Conservation (phyloP, 768 basidiomycete species). For the Auriscalpium orientale region DNA sequence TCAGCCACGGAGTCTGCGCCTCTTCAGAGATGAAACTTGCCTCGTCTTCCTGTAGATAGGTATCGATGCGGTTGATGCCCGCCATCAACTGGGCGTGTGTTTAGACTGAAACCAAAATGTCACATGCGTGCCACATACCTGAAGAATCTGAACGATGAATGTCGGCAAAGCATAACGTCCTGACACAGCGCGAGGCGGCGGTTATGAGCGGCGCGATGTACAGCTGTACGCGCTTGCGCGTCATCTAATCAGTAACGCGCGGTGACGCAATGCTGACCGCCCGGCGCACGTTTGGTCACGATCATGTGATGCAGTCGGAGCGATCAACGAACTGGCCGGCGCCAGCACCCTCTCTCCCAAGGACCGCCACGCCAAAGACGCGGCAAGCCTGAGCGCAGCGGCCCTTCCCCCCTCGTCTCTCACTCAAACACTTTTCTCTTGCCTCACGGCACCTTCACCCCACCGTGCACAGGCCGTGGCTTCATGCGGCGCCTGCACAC, state of each 20-base stretch:
- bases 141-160: slow-evolving; percentile 72
- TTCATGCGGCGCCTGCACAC: no score
- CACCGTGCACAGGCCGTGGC: no score
- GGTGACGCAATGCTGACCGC: no score
- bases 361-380: slow-evolving; percentile 2
- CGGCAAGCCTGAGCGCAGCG: background rate
- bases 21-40: slow-evolving; percentile 52
- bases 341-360: slow-evolving; percentile 17
- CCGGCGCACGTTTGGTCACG: no score
- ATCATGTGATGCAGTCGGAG: no score
- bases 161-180: slow-evolving; percentile 77
- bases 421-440: background rate
- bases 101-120: background rate
- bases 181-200: no score
- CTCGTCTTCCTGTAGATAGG: slow-evolving; percentile 55
- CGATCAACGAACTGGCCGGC: slow-evolving; percentile 29
- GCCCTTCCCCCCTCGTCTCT: background rate
- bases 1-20: slow-evolving; percentile 42
- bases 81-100: slow-evolving; percentile 37
- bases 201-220: no score
- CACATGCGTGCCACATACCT: slow-evolving; percentile 23
- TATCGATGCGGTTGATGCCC: slow-evolving; percentile 51
- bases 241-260: no score
- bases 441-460: no score
- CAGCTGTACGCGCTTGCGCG: no score